Conservation (phyloP, 306 rosid genomes). For the Cicer pinnatifidum region DNA sequence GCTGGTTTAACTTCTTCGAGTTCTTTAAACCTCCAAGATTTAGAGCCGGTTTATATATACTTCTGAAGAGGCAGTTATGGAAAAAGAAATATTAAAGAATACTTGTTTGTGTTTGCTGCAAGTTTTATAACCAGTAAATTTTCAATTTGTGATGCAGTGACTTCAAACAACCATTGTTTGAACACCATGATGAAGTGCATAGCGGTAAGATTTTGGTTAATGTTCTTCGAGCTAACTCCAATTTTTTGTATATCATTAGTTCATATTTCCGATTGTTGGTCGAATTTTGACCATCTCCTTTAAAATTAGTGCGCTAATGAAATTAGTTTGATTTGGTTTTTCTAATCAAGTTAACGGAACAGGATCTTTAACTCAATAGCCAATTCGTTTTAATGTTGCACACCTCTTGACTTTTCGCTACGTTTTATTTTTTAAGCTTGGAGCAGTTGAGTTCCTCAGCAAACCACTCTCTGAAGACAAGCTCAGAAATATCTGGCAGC, state of each 20-base stretch:
- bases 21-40: background rate
- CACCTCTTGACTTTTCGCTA: constrained; percentile 41
- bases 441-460: constrained; percentile 85
- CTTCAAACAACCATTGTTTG: constrained; percentile 74
- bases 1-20: background rate
- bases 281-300: constrained; percentile 5
- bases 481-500: constrained; percentile 96
- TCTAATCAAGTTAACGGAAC: background rate
- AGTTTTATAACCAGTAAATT: constrained; percentile 31
- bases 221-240: background rate
- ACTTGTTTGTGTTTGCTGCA: constrained; percentile 20
- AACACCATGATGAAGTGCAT: constrained; percentile 94
- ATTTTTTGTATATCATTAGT: background rate
- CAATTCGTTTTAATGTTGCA: constrained; percentile 22
- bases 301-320: constrained; percentile 12
- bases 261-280: constrained; percentile 8
- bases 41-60: background rate
- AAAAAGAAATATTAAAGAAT: background rate
- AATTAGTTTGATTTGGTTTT: constrained; percentile 16
- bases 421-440: constrained; percentile 65
- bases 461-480: constrained; percentile 92
- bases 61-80: background rate
- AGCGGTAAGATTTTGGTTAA: constrained; percentile 64
- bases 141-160: constrained; percentile 64
- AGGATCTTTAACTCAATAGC: constrained; percentile 15